These are phyloP conservation scores for Penicillium daleae DNA, from an alignment of 495 filamentous ascomycete species.

Conservation along the genomic window DNA sequence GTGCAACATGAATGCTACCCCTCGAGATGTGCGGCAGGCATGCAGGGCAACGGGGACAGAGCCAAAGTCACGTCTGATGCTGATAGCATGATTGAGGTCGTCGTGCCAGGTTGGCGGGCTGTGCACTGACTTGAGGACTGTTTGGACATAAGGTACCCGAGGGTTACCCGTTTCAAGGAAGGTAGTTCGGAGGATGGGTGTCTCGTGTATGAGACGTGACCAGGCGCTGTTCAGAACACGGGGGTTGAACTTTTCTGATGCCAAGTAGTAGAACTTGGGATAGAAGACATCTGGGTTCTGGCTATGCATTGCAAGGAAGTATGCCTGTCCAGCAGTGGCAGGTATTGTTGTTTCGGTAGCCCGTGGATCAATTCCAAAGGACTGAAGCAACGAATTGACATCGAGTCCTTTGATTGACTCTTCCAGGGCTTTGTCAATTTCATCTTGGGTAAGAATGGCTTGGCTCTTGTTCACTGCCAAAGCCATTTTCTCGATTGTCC, in stretches of 20 bases:
- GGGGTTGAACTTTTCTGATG: slow-evolving; percentile 18
- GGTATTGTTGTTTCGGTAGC: slow-evolving; percentile 27
- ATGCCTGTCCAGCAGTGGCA: slow-evolving; percentile 37
- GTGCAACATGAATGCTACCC: slow-evolving; percentile 33
- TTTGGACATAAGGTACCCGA: slow-evolving; percentile 30
- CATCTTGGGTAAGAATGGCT: slow-evolving; percentile 11
- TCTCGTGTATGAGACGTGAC: slow-evolving; percentile 23
- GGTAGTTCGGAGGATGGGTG: slow-evolving; percentile 35
- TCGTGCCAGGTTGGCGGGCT: slow-evolving; percentile 35
- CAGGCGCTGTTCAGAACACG: slow-evolving; percentile 32
- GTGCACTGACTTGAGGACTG: slow-evolving; percentile 26
- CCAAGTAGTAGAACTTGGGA: slow-evolving; percentile 33
- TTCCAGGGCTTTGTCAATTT: slow-evolving; percentile 21
- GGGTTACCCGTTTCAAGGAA: slow-evolving; percentile 33
- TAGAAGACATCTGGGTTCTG: slow-evolving; percentile 38
- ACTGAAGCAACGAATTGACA: slow-evolving; percentile 18
- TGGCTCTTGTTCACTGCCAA: slow-evolving; percentile 16
- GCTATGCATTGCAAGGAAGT: slow-evolving; percentile 39
- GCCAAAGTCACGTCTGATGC: slow-evolving; percentile 17
- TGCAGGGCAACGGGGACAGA: slow-evolving; percentile 31
- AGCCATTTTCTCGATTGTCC: slow-evolving; percentile 40
- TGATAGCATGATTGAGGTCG: slow-evolving; percentile 10
- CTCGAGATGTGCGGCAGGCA: slow-evolving; percentile 28
- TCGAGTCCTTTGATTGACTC: slow-evolving; percentile 26
- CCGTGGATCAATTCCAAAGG: slow-evolving; percentile 24